These are phyloP conservation scores for Apiospora pterosperma DNA, from an alignment of 2,329 filamentous ascomycete species.

Conservation along the genomic window DNA sequence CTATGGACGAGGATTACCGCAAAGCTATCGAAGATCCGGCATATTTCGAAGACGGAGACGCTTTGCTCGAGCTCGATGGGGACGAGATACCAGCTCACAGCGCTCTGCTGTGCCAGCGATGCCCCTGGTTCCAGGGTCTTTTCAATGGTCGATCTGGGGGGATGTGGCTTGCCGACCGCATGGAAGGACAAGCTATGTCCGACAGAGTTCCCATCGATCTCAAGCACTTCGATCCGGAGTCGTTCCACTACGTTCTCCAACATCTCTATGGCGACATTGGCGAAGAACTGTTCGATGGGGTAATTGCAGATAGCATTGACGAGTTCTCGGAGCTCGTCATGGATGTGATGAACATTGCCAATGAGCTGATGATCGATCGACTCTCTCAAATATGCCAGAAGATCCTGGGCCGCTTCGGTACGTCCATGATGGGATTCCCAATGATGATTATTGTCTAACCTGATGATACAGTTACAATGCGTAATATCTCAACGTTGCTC, in stretches of 20 bases:
- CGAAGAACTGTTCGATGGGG: constrained; percentile 74
- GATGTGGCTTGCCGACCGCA: constrained; percentile 74
- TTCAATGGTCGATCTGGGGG: constrained; percentile 87
- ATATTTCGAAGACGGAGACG: constrained; percentile 79
- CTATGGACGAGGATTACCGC: constrained; percentile 67
- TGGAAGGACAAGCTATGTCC: constrained; percentile 35
- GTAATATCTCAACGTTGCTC: constrained; percentile 81
- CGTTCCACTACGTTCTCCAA: constrained; percentile 75
- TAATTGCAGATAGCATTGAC: constrained; percentile 69
- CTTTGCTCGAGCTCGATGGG: constrained; percentile 73
- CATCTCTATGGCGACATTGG: constrained; percentile 84
- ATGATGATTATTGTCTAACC: background rate
- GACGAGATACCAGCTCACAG: constrained; percentile 74
- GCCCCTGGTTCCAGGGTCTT: constrained; percentile 87
- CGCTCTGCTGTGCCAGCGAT: constrained; percentile 74
- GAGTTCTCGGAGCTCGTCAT: constrained; percentile 86
- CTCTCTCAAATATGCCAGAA: constrained; percentile 87
- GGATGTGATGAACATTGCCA: constrained; percentile 84
- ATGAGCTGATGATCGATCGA: constrained; percentile 93
- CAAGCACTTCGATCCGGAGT: constrained; percentile 69
- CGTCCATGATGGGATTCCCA: constrained; percentile 5
- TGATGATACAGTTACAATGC: constrained; percentile 57
- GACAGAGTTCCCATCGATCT: constrained; percentile 64
- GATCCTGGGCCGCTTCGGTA: constrained; percentile 69
- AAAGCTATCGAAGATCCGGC: constrained; percentile 62